Conservation (phyloP, 1,284 basidiomycete genomes). For the Stygiomarasmius scandens region DNA sequence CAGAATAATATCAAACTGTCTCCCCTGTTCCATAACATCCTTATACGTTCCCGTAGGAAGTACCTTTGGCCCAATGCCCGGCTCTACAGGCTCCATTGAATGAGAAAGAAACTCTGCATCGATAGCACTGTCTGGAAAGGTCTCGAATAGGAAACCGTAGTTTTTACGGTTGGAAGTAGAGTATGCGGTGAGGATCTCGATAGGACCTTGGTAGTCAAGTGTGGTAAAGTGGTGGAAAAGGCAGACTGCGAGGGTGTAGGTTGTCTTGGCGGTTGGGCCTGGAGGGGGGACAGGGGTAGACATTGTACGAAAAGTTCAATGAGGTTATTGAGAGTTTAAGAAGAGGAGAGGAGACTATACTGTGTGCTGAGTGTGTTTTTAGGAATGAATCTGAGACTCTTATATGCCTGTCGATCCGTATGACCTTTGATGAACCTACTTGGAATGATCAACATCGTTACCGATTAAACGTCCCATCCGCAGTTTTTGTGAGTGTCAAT, state of each 20-base stretch:
- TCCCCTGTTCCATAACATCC: slow-evolving; percentile 12
- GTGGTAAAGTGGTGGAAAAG: slow-evolving; percentile 29
- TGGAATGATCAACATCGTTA: too few relatives aligned
- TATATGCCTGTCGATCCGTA: too few relatives aligned
- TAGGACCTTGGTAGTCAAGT: slow-evolving; percentile 33
- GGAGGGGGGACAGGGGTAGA: too few relatives aligned
- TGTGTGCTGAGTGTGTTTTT: too few relatives aligned
- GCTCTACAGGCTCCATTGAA: slow-evolving; percentile 20
- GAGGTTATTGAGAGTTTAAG: too few relatives aligned
- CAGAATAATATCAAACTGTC: slow-evolving; percentile 26
- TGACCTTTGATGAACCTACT: too few relatives aligned
- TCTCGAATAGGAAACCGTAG: not conserved
- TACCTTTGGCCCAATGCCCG: slow-evolving; percentile 19
- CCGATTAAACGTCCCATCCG: too few relatives aligned
- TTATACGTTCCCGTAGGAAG: slow-evolving; percentile 23
- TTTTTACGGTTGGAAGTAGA: slow-evolving; percentile 22
- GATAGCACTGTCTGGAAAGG: slow-evolving; percentile 16
- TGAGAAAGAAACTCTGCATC: slow-evolving; percentile 24
- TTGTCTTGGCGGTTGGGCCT: not conserved
- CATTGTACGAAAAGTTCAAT: too few relatives aligned
- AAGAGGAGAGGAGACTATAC: too few relatives aligned
- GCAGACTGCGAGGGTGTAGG: slow-evolving; percentile 28
- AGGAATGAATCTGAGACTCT: too few relatives aligned
- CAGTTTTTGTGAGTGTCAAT: too few relatives aligned
- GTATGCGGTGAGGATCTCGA: slow-evolving; percentile 33